Percentiles rank a stretch among this genome's conserved stretches.
These are phyloP conservation scores for Hyphodiscus sp. DNA, from an alignment of 2,329 filamentous ascomycete species.

Conservation along the genomic window DNA sequence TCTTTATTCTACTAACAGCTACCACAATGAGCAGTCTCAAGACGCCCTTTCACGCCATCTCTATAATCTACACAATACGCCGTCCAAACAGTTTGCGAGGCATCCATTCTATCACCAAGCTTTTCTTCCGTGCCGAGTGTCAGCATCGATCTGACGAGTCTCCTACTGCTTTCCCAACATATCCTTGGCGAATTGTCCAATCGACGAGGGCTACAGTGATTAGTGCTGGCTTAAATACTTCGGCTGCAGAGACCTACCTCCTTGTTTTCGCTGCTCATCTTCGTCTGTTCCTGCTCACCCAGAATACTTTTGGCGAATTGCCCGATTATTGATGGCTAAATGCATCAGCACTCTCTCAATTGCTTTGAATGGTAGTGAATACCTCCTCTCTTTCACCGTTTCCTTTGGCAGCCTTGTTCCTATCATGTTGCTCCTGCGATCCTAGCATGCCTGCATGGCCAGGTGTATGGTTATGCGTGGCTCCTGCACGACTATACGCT, in stretches of 20 bases:
- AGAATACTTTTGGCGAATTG: background rate
- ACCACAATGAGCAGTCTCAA: too few relatives aligned
- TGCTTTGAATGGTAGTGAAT: background rate
- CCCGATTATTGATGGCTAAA: background rate
- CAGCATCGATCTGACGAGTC: too few relatives aligned
- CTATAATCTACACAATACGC: background rate
- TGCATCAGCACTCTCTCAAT: background rate
- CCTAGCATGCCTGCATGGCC: constrained; percentile 17
- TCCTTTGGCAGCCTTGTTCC: background rate
- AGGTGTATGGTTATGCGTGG: constrained; percentile 16
- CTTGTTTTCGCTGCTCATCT: too few relatives aligned
- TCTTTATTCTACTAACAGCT: too few relatives aligned
- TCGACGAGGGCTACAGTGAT: background rate
- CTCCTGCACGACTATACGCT: constrained; percentile 20
- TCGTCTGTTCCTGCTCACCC: background rate
- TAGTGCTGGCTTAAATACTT: too few relatives aligned
- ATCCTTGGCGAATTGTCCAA: background rate
- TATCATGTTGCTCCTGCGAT: constrained; percentile 10
- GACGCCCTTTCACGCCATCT: background rate
- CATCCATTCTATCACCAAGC: background rate
- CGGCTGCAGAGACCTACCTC: too few relatives aligned
- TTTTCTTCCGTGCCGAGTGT: too few relatives aligned
- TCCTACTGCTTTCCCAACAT: background rate
- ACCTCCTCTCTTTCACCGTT: background rate
- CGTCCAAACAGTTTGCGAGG: background rate